phyloP scores from a whole-genome alignment of 2,329 filamentous ascomycete genomes.

The Ophiognomonia clavigignenti-juglandacearum region DNA sequence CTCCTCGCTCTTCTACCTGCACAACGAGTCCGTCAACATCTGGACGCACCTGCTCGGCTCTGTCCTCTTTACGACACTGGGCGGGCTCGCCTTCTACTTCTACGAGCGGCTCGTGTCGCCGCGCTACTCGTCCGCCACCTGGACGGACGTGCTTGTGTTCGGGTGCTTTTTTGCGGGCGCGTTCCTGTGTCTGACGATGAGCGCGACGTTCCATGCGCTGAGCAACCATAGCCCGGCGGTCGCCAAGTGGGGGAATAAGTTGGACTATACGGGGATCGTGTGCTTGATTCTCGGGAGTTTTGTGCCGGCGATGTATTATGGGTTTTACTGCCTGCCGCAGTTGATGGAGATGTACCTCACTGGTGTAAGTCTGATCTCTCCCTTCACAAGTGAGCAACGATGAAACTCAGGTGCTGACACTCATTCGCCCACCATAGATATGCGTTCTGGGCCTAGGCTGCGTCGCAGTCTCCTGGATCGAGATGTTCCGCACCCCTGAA shows the following conservation, averaged over 20 bases:
- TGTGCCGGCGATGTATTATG: constrained; percentile 83
- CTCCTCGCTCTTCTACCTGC: constrained; percentile 45
- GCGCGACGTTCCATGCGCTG: constrained; percentile 78
- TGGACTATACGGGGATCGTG: constrained; percentile 94
- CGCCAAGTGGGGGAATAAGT: constrained; percentile 79
- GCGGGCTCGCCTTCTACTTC: constrained; percentile 43
- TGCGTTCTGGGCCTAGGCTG: constrained; percentile 72
- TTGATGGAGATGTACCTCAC: constrained; percentile 69
- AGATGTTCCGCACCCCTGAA: constrained; percentile 75
- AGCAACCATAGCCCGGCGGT: constrained; percentile 78
- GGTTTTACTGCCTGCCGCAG: constrained; percentile 65
- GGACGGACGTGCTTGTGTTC: constrained; percentile 66
- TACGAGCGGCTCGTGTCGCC: constrained; percentile 49
- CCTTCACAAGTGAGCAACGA: background rate
- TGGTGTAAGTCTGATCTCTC: constrained; percentile 52
- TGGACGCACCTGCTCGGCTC: constrained; percentile 64
- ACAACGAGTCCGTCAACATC: constrained; percentile 57
- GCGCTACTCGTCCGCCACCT: constrained; percentile 59
- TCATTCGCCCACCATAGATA: too few relatives aligned
- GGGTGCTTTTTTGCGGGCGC: constrained; percentile 75
- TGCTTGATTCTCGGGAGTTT: constrained; percentile 88
- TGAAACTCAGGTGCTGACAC: too few relatives aligned
- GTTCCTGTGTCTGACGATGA: constrained; percentile 70
- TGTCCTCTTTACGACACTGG: constrained; percentile 42
- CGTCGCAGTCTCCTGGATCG: constrained; percentile 69